Evolutionary conservation across 306 rosid genomes (phyloP), one percentile per base, ranked within the genome.

Genomic region (Glycine tomentella): DNA sequence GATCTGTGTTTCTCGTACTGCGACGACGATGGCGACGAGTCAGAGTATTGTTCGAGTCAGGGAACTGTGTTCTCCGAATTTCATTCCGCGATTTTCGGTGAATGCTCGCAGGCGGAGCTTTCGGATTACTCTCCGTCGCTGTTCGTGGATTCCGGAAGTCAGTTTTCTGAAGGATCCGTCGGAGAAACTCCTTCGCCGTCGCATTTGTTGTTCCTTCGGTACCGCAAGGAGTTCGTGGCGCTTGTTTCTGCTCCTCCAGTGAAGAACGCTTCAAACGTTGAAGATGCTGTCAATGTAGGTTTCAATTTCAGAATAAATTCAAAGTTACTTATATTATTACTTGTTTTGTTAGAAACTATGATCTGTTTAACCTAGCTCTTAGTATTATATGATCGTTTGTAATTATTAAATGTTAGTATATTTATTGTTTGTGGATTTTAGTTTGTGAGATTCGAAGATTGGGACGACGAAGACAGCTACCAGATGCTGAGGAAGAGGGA

Each of bases 391-490:
- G 40, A 36, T 36, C 2, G 40, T 36, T 25, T 25, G 31, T 36
- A 36, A 0, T 36, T 3, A 25, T 4, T 36, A 36, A 36, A 36
- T 36, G 40, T 36, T 36, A 36, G 5, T 36, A 36, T 36, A 36
- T 36, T 36, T 3, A 36, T 81, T 77, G 12, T 76, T 0, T 13
- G 8, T 36, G 56, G 64, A 72, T 74, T 58, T 57, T 63, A 93
- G 98, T 87, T 68, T 78, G 61, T 67, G 71, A 81, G 74, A 78
- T 90, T 93, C 66, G 88, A 90, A 80, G 87, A 90, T 42, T 80
- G 81, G 51, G 97, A 78, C 14, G 92, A 90, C 8, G 98, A 94
- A 84, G 97, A 90, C 57, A 85, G 94, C 87, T 94, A 94, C 79
- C 86, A 50, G 84, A 75, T 87, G 83, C 82, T 94, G 59, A 88